A percentile compares a stretch with the other conserved stretches of the same genome.
Evolutionary conservation across 225 moss, liverwort and hornwort genomes (phyloP).

Genomic region (Bryoerythrophyllum caledonicum): DNA sequence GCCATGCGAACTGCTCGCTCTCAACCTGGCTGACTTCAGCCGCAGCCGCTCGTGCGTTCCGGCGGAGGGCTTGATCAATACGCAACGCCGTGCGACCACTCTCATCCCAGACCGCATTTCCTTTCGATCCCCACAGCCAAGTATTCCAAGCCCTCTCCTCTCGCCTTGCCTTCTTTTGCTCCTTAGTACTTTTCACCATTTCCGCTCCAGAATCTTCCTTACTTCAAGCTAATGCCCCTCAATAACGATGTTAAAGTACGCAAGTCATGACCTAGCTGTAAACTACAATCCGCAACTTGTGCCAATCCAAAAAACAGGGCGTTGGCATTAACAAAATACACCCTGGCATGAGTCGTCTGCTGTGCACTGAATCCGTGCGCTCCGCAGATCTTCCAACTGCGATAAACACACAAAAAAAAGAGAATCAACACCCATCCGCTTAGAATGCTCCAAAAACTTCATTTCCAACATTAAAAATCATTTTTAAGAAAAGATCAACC

Average conservation of each 20-base stretch:
- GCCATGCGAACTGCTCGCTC: constrained; percentile 67
- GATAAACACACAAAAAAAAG: neutral
- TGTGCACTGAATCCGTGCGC: constrained; percentile 4
- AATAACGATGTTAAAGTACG: constrained; percentile 5
- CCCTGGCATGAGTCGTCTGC: constrained; percentile 16
- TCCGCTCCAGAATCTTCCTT: constrained; percentile 22
- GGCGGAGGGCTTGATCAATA: constrained; percentile 52
- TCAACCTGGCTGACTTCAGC: constrained; percentile 63
- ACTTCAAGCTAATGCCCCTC: constrained; percentile 11
- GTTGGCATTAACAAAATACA: constrained; percentile 21
- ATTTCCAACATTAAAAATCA: neutral
- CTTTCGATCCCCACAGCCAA: constrained; percentile 60
- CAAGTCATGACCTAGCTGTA: constrained; percentile 34
- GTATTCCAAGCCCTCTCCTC: constrained; percentile 55
- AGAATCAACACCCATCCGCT: neutral
- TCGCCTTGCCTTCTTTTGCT: constrained; percentile 43
- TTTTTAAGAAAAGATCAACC: neutral
- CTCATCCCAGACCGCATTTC: constrained; percentile 60
- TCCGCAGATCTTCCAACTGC: constrained; percentile 14
- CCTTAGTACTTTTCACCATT: constrained; percentile 55
- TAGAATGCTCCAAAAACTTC: neutral
- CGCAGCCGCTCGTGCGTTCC: constrained; percentile 55
- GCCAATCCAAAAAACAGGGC: constrained; percentile 40
- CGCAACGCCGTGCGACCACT: constrained; percentile 47
- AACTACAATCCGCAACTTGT: constrained; percentile 46